These are phyloP conservation scores for Tritrichomonas musculus DNA, from an alignment of 208 protist species.

Conservation along the genomic window DNA sequence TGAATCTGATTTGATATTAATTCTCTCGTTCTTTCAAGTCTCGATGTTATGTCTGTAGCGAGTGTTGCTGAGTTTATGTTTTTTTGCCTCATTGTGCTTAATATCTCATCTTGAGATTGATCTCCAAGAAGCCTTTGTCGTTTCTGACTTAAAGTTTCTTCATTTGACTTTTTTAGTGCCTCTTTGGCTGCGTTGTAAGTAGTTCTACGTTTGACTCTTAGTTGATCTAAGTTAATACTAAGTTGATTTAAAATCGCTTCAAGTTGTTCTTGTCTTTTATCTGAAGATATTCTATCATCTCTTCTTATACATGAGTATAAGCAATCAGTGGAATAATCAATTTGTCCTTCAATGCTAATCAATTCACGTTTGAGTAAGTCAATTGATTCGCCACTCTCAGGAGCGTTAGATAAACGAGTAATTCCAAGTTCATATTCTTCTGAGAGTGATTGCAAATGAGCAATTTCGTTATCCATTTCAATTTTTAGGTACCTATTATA, in stretches of 20 bases:
- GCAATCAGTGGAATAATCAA: neutral
- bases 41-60: neutral
- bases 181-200: neutral
- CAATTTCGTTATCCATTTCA: neutral
- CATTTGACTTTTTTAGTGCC: neutral
- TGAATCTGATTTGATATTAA: neutral
- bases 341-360: neutral
- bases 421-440: neutral
- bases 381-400: neutral
- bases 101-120: neutral
- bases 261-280: neutral
- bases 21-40: neutral
- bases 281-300: neutral
- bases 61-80: neutral
- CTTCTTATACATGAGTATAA: neutral
- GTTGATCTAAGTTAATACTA: neutral
- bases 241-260: neutral
- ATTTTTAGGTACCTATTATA: too few relatives aligned
- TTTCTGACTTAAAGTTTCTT: neutral
- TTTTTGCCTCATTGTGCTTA: neutral
- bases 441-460: neutral
- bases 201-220: neutral
- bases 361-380: neutral
- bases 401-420: neutral
- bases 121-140: neutral